These are phyloP conservation scores for Suzukiozyma palmioleophila DNA, from an alignment of 1,139 yeast genomes.

Conservation along the genomic window DNA sequence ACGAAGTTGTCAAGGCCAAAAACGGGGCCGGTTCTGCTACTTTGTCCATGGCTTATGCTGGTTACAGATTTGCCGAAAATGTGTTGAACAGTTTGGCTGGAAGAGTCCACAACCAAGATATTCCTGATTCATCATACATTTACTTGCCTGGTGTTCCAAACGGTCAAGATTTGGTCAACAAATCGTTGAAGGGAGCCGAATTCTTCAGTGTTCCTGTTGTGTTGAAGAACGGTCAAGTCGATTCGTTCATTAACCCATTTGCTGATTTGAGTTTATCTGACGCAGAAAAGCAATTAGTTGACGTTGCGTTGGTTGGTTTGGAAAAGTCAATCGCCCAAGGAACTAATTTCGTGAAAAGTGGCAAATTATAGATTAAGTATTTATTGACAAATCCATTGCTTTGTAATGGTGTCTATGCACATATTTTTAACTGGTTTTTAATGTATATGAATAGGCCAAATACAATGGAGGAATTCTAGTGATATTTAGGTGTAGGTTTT, in stretches of 20 bases:
- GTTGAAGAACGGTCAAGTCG: conserved; percentile 47
- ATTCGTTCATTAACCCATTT: conserved; percentile 43
- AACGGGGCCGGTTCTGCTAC: conserved; percentile 78
- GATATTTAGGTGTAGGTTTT: no score
- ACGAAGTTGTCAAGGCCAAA: conserved; percentile 75
- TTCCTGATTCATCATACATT: conserved; percentile 58
- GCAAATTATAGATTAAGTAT: conserved; percentile 30
- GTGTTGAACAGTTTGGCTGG: conserved; percentile 43
- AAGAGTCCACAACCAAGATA: conserved; percentile 14
- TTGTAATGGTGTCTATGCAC: neutral
- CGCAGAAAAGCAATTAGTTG: conserved; percentile 44
- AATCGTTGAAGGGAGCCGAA: conserved; percentile 37
- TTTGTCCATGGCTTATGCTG: conserved; percentile 74
- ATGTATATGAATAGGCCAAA: neutral
- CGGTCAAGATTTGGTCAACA: conserved; percentile 42
- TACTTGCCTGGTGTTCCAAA: conserved; percentile 54
- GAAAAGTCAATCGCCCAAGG: conserved; percentile 59
- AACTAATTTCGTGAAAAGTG: conserved; percentile 47
- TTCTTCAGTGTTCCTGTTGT: conserved; percentile 63
- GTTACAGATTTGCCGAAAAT: conserved; percentile 58
- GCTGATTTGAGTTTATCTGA: conserved; percentile 30
- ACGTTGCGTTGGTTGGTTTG: conserved; percentile 52
- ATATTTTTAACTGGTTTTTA: neutral
- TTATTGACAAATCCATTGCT: neutral
- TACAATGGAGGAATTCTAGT: no score